These are phyloP conservation scores for Aethionema arabicum DNA, from an alignment of 345 rosid species.

Conservation along the genomic window DNA sequence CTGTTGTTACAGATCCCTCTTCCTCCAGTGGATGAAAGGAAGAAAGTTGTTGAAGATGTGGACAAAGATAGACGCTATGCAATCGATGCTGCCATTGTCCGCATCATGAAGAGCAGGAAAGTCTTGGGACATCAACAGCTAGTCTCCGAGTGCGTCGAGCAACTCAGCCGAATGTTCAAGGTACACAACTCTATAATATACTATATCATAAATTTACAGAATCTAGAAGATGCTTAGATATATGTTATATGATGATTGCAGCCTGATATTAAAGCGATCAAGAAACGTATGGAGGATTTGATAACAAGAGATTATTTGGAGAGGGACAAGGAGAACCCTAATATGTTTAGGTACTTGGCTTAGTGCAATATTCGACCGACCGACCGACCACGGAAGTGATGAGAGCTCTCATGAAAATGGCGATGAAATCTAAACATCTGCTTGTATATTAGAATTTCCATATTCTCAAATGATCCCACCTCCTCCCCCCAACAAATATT, in stretches of 20 bases:
- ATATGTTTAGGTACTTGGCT: conserved; percentile 76
- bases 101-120: conserved; percentile 96
- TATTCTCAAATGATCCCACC: conserved; percentile 8
- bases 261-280: conserved; percentile 96
- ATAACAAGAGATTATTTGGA: conserved; percentile 87
- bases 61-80: conserved; percentile 91
- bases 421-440: conserved; percentile 19
- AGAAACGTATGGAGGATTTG: conserved; percentile 92
- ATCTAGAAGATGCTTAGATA: not conserved
- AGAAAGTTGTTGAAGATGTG: conserved; percentile 89
- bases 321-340: conserved; percentile 80
- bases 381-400: conserved; percentile 8
- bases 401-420: not conserved
- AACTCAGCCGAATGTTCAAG: conserved; percentile 94
- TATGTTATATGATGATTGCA: conserved; percentile 34
- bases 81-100: conserved; percentile 95
- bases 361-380: conserved; percentile 12
- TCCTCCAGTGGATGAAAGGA: conserved; percentile 91
- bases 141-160: conserved; percentile 88
- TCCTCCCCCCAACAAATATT: not conserved
- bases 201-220: not conserved
- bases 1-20: conserved; percentile 64
- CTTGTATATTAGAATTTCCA: conserved; percentile 34
- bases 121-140: conserved; percentile 81
- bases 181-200: conserved; percentile 34